Percentiles rank a stretch among this genome's conserved stretches.
Evolutionary conservation across 208 protist species (phyloP).

Genomic region (Acanthamoeba royreba): DNA sequence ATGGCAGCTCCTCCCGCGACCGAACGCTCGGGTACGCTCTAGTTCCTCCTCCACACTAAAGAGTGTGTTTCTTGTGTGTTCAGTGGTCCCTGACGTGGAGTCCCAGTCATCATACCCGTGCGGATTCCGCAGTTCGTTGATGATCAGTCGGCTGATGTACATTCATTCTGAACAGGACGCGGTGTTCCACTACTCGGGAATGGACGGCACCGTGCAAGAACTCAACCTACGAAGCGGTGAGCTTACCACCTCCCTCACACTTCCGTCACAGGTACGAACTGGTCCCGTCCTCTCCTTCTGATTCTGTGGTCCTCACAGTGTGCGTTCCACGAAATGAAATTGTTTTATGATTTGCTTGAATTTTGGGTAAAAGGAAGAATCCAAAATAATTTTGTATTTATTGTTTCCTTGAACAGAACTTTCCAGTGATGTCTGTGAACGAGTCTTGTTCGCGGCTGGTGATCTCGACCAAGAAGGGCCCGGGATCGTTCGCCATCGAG

Average conservation of each 20-base stretch:
- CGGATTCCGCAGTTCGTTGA: background rate
- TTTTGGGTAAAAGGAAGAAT: background rate
- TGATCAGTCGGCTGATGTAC: background rate
- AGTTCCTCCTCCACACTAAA: background rate
- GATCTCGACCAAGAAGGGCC: background rate
- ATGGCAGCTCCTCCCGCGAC: background rate
- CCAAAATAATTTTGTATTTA: background rate
- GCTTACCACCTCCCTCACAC: background rate
- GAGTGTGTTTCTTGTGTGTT: background rate
- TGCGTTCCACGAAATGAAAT: background rate
- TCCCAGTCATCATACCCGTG: background rate
- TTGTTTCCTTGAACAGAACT: background rate
- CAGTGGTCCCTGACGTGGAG: background rate
- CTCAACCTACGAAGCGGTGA: background rate
- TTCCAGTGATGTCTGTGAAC: background rate
- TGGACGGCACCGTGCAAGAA: background rate
- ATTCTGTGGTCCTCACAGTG: background rate
- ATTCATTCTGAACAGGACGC: background rate
- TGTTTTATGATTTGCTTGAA: background rate
- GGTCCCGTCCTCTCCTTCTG: background rate
- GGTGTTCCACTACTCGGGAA: background rate
- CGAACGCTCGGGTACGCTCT: background rate
- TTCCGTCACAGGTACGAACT: background rate
- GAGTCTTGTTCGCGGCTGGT: background rate
- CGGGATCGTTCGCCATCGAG: background rate